Base-by-base conservation (phyloP, 768 basidiomycete genomes). In the Boletus eberwhitei region DNA sequence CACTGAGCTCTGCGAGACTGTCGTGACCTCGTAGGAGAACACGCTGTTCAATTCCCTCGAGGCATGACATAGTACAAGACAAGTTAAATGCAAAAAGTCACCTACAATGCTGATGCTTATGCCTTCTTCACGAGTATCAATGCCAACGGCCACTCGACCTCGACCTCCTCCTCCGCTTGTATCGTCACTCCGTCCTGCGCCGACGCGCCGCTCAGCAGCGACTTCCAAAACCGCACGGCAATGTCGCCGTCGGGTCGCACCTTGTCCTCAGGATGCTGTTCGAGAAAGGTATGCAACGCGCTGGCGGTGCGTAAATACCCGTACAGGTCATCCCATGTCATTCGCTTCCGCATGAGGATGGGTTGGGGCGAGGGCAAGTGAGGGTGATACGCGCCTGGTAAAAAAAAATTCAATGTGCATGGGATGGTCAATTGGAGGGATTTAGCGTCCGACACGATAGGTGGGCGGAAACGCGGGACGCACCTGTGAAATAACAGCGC, bases 291-390 rank as follows among this genome's bases (percentile, higher is more conserved):
- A 53, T 88, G 82, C 43, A 91, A 67, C 2, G 89, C 74, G 60
- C 87, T 90, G 70, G 78, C 83, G 1, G 90, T 89, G 43, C 82
- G 75, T 29, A 93, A 71, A 66, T 93, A 94, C 3, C 71, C 79
- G 6, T 86, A 74, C 0, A 93, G 65, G 48, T 82, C 82, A 11
- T 76, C 72, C 88, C 88, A 89, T 0, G 81, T 77, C 78, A 86
- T 81, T 12, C 66, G 73, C 59, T 82, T 82, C 9, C 67, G 75
- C 75, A 93, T 77, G 53, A 88, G 74, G 41, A 86, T 74, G 57
- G 72, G 48, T 55, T 62, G 66, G 50, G 71, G 62, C 44, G 64
- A 48, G 53, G 78, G 63, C 50, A 73, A 48, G 21, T 64, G 34
- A 7, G 79, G 74, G 56, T 76, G 63, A 61, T 83, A 69, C 21